Evolutionary conservation across 1,284 basidiomycete species (phyloP), one percentile per base, ranked within the genome.

Genomic region (Omphalotus olearius): DNA sequence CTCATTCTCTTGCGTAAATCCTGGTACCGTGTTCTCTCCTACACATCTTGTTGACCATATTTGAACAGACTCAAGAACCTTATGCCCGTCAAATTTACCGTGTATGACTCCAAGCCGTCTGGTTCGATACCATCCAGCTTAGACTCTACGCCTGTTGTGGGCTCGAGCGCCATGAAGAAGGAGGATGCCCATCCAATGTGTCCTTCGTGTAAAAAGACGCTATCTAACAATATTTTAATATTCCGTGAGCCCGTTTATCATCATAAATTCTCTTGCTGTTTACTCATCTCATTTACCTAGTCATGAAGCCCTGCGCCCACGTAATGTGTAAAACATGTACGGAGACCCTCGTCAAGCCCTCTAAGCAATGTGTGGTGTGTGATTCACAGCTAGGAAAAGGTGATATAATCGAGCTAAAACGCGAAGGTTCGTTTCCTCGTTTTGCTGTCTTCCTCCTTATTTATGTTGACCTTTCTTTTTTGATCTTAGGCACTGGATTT

Each of bases 321-420:
- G 89, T 95, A 25, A 77, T 85, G 1, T 96, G 93, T 69, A 89
- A 90, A 65, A 88, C 83, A 3, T 96, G 93, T 64, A 83, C 82
- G 1, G 91, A 94, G 47, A 83, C 88, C 1, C 82, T 95, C 30
- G 84, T 93, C 23, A 79, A 76, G 41, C 83, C 88, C 0, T 68
- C 80, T 5, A 81, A 80, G 59, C 83, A 90, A 62, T 96, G 93
- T 64, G 80, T 91, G 9, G 83, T 88, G 3, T 97, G 93, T 62
- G 92, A 95, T 60, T 77, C 69, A 14, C 61, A 65, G 55, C 66
- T 84, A 45, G 74, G 72, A 16, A 83, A 83, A 35, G 77, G 77
- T 59, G 89, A 91, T 54, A 74, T 91, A n/a, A 75, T 91, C 14
- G 82, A 85, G 59, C 64, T 93, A 28, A 80, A 83, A 59, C 79